Percentiles rank a stretch among this genome's conserved stretches.
phyloP scores from a whole-genome alignment of 805 yeast genomes.

The Nakazawaea ambrosiae region DNA sequence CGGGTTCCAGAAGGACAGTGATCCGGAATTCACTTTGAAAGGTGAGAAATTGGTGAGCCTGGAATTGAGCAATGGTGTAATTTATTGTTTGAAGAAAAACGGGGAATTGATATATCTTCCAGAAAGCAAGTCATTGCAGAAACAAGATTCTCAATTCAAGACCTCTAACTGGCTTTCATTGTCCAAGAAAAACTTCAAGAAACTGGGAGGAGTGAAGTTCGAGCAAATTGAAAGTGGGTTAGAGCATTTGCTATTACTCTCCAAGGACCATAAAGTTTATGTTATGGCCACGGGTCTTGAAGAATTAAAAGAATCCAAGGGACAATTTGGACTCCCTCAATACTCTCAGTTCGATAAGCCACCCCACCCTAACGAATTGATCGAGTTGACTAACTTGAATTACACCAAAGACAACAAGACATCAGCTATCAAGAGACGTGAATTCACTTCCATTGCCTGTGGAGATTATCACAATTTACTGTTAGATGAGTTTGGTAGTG shows the following conservation, averaged over 20 bases:
- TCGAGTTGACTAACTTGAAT: slow-evolving; percentile 54
- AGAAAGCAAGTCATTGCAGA: slow-evolving; percentile 17
- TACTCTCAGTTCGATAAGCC: slow-evolving; percentile 57
- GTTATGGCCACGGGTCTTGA: slow-evolving; percentile 52
- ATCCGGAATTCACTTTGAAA: slow-evolving; percentile 31
- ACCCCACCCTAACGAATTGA: slow-evolving; percentile 40
- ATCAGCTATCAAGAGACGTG: slow-evolving; percentile 24
- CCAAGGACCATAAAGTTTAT: slow-evolving; percentile 54
- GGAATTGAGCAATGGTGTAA: slow-evolving; percentile 44
- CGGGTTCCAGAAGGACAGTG: slow-evolving; percentile 24
- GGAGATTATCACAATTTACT: slow-evolving; percentile 73
- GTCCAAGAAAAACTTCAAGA: not conserved
- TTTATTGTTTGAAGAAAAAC: slow-evolving; percentile 39
- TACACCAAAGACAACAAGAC: slow-evolving; percentile 25
- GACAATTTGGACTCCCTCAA: slow-evolving; percentile 81
- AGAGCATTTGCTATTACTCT: slow-evolving; percentile 59
- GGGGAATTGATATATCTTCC: slow-evolving; percentile 40
- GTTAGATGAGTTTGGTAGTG: slow-evolving; percentile 53
- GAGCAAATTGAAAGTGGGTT: slow-evolving; percentile 41
- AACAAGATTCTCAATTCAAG: slow-evolving; percentile 12
- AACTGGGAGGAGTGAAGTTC: slow-evolving; percentile 11
- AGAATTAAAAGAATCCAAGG: slow-evolving; percentile 41
- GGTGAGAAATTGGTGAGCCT: slow-evolving; percentile 39
- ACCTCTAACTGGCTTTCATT: slow-evolving; percentile 11
- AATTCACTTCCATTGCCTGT: slow-evolving; percentile 54